A percentile compares a stretch with the other conserved stretches of the same genome.
These are phyloP conservation scores for Russula foetens DNA, from an alignment of 768 basidiomycete species.

Conservation along the genomic window DNA sequence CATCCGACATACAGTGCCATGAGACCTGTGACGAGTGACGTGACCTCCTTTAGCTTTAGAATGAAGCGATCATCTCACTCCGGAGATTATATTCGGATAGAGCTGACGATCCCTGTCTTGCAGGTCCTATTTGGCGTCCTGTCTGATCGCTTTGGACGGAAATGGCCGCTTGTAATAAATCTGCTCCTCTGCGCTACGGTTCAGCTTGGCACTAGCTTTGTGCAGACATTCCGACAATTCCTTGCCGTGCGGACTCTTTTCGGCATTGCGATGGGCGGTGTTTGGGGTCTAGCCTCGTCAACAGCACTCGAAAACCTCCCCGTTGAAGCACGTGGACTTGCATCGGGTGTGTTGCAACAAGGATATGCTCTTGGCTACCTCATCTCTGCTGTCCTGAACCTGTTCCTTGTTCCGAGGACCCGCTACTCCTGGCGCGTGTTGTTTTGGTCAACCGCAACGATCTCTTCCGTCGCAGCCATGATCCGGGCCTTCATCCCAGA, in stretches of 20 bases:
- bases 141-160: constrained; percentile 87
- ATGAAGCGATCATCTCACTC: neutral
- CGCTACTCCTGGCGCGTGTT: constrained; percentile 54
- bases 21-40: neutral
- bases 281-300: constrained; percentile 79
- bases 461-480: constrained; percentile 60
- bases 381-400: constrained; percentile 75
- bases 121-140: constrained; percentile 68
- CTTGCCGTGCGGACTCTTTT: constrained; percentile 77
- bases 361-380: constrained; percentile 87
- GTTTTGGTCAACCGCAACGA: constrained; percentile 73
- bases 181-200: constrained; percentile 62
- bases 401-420: constrained; percentile 42
- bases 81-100: neutral
- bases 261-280: constrained; percentile 82
- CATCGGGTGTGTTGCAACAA: constrained; percentile 78
- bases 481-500: constrained; percentile 69
- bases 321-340: constrained; percentile 76
- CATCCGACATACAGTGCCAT: neutral
- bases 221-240: constrained; percentile 68
- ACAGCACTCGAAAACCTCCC: constrained; percentile 88
- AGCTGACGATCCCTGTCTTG: neutral
- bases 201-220: constrained; percentile 76
- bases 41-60: neutral
- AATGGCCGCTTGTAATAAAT: constrained; percentile 85